A percentile compares a stretch with the other conserved stretches of the same genome.
phyloP scores from a whole-genome alignment of 2,329 filamentous ascomycete genomes.

The Ascochyta viciae-villosae region DNA sequence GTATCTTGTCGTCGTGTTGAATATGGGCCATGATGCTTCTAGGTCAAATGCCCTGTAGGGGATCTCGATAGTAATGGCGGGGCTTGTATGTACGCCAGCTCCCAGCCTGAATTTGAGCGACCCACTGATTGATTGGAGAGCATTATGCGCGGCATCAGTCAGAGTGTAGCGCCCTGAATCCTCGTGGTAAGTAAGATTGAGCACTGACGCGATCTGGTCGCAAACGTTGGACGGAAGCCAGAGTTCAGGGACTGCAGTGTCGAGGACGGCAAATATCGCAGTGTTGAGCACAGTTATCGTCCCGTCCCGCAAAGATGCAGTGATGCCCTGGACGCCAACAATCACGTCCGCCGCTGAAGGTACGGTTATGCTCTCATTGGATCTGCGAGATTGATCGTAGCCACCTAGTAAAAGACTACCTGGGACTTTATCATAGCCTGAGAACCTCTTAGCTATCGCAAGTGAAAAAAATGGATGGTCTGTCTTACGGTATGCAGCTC shows the following conservation, averaged over 20 bases:
- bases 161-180: constrained; percentile 70
- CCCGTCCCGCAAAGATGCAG: constrained; percentile 43
- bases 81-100: constrained; percentile 38
- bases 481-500: constrained; percentile 70
- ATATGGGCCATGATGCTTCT: constrained; percentile 56
- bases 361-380: constrained; percentile 67
- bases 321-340: constrained; percentile 59
- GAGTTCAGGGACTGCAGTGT: constrained; percentile 56
- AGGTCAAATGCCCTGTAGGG: constrained; percentile 59
- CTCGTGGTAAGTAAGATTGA: constrained; percentile 71
- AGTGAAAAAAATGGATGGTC: too few relatives aligned
- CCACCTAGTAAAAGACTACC: constrained; percentile 70
- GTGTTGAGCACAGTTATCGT: constrained; percentile 46
- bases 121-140: constrained; percentile 52
- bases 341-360: constrained; percentile 64
- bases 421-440: constrained; percentile 44
- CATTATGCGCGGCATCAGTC: constrained; percentile 62
- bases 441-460: constrained; percentile 11
- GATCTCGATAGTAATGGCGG: constrained; percentile 52
- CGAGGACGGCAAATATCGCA: constrained; percentile 45
- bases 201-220: constrained; percentile 66
- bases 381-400: constrained; percentile 67
- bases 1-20: constrained; percentile 68
- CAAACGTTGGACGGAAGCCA: constrained; percentile 63
- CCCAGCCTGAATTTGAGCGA: constrained; percentile 54